Conservation (phyloP, 192 early-diverging fungal genomes). For the Coemansia sp. region DNA sequence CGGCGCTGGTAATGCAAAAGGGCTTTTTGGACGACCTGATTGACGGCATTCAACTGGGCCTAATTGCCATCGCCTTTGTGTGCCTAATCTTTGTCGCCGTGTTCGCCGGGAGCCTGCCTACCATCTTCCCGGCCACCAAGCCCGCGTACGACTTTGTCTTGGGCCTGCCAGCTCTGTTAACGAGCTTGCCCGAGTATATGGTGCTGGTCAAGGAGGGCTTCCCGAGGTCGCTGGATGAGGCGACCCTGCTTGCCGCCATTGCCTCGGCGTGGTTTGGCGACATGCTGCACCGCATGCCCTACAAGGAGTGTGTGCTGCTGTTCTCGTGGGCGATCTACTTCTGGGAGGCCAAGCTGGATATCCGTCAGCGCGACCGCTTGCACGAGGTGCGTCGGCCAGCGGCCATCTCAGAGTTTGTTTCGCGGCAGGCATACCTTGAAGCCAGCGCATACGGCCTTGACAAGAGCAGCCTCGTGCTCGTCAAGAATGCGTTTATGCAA, state of each 20-base stretch:
- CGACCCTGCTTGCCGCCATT: neutral
- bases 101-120: conserved; percentile 38
- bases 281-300: conserved; percentile 59
- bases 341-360: conserved; percentile 84
- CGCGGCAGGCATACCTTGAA: conserved; percentile 78
- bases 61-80: conserved; percentile 34
- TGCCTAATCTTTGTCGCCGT: conserved; percentile 34
- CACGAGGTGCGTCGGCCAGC: conserved; percentile 70
- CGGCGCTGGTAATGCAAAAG: conserved; percentile 52
- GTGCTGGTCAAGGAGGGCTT: neutral
- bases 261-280: conserved; percentile 12
- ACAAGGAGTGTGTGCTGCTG: conserved; percentile 79
- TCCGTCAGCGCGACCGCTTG: conserved; percentile 77
- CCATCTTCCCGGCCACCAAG: conserved; percentile 41
- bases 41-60: conserved; percentile 50
- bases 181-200: conserved; percentile 25
- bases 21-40: conserved; percentile 56
- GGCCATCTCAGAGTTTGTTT: conserved; percentile 68
- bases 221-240: conserved; percentile 32
- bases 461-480: conserved; percentile 78
- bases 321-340: conserved; percentile 73
- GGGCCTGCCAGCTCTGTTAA: conserved; percentile 15
- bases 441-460: conserved; percentile 86
- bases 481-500: conserved; percentile 64
- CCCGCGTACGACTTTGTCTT: conserved; percentile 37